Conservation (phyloP, 257 asterid genomes). For the Nicotiana obtusifolia region DNA sequence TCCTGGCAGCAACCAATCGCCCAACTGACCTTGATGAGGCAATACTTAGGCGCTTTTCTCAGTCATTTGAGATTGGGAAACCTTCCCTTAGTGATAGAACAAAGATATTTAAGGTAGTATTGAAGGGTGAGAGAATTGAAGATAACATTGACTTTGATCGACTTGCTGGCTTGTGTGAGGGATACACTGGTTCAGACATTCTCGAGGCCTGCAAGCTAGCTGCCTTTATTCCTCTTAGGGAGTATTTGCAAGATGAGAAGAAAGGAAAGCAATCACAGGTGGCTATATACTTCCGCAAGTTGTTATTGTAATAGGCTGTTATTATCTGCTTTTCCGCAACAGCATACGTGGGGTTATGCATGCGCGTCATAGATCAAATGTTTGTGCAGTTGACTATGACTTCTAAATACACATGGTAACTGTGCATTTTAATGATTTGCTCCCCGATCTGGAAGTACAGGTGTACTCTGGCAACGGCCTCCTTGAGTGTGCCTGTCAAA, state of each 20-base stretch:
- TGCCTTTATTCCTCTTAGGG: constrained; percentile 20
- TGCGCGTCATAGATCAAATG: background rate
- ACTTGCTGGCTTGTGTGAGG: constrained; percentile 23
- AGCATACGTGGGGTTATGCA: background rate
- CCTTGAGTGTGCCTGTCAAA: no score
- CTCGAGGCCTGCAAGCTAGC: constrained; percentile 24
- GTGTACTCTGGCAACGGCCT: no score
- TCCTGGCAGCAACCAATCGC: constrained; percentile 28
- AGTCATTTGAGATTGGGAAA: constrained; percentile 24
- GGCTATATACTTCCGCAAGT: background rate
- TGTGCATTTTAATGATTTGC: background rate
- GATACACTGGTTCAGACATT: constrained; percentile 24
- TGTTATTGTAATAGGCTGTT: background rate
- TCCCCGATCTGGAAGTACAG: no score
- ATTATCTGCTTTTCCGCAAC: background rate
- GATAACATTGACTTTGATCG: constrained; percentile 11
- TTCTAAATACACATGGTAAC: background rate
- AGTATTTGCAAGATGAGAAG: constrained; percentile 23
- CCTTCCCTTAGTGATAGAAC: constrained; percentile 17
- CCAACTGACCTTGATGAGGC: constrained; percentile 32
- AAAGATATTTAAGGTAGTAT: constrained; percentile 21
- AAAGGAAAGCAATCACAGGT: constrained; percentile 12
- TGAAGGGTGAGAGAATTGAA: constrained; percentile 19
- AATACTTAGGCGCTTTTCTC: constrained; percentile 23
- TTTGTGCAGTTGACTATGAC: background rate